Evolutionary conservation across 1,284 basidiomycete species (phyloP), one percentile per base, ranked within the genome.

Genomic region (Tylopilus sp.): DNA sequence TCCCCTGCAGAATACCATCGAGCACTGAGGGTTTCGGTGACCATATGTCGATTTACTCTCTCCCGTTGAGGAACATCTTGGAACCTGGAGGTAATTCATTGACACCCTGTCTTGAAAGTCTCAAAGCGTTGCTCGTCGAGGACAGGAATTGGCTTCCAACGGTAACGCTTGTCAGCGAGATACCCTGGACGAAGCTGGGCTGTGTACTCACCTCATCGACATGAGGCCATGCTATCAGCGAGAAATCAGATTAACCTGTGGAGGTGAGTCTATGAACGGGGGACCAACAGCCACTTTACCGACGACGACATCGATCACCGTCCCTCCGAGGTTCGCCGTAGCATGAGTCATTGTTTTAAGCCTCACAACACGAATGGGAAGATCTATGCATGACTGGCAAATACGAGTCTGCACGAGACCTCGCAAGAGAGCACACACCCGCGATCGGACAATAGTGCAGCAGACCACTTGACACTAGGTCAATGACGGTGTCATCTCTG

Each of bases 71-170:
- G 38, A 78, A 51, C 68, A 74, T 71, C 59, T 77, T 83, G 35
- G 72, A 60, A 21, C 71, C 74, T 0, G 67, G 49, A 7, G 75
- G 74, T 21, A 76, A 65, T 2, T 76, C 74, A 19, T 78, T 71
- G 36, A 87, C 71, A 6, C 78, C n/a, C 77, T 4, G 82, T 78
- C 60, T 79, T 83, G 71, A 87, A 82, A 6, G 79, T 71, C 33
- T 74, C 76, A 52, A 86, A 84, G 15, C 75, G 75, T 16, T 76
- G 68, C 48, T 80, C 76, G 47, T 86, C 80, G 0, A 77, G 61
- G 2, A 64, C 49, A 2, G 50, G 49, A 33, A 56, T 39, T 19
- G 41, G 38, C 16, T 37, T 60, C 61, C 51, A 65, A 13, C 50
- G 59, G 33, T 18, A 40, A 33, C 4, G 10, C 4, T 26, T 19